Conservation (phyloP, 164 flowering plant genomes). For the Pachysandra terminalis region DNA sequence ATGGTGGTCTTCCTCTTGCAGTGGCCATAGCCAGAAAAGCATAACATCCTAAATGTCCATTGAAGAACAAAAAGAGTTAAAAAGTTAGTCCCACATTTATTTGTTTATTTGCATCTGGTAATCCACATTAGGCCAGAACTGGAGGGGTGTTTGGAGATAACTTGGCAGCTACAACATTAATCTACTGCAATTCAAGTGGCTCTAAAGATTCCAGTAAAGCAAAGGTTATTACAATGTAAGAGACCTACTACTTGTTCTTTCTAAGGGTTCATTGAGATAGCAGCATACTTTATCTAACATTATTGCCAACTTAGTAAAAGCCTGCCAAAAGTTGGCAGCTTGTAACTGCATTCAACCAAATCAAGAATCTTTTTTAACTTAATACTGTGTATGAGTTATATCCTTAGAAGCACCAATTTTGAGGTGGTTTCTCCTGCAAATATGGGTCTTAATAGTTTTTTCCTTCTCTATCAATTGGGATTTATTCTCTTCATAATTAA, state of each 20-base stretch:
- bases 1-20: too few relatives aligned
- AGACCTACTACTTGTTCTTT: background rate
- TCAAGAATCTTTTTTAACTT: background rate
- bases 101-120: too few relatives aligned
- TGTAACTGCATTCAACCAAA: background rate
- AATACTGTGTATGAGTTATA: too few relatives aligned
- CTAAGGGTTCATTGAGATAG: background rate
- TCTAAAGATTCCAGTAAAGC: background rate
- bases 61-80: background rate
- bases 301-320: background rate
- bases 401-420: too few relatives aligned
- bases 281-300: background rate
- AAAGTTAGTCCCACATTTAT: too few relatives aligned
- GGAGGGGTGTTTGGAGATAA: background rate
- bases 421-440: too few relatives aligned
- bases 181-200: background rate
- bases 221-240: background rate
- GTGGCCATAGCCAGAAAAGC: too few relatives aligned
- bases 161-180: background rate
- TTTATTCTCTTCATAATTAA: background rate
- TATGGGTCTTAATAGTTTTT: too few relatives aligned
- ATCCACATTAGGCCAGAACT: too few relatives aligned
- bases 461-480: too few relatives aligned
- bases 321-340: background rate
- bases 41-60: background rate